A percentile compares a stretch with the other conserved stretches of the same genome.
phyloP scores from a whole-genome alignment of 768 basidiomycete species.

The Termitomyces bulborhizus region DNA sequence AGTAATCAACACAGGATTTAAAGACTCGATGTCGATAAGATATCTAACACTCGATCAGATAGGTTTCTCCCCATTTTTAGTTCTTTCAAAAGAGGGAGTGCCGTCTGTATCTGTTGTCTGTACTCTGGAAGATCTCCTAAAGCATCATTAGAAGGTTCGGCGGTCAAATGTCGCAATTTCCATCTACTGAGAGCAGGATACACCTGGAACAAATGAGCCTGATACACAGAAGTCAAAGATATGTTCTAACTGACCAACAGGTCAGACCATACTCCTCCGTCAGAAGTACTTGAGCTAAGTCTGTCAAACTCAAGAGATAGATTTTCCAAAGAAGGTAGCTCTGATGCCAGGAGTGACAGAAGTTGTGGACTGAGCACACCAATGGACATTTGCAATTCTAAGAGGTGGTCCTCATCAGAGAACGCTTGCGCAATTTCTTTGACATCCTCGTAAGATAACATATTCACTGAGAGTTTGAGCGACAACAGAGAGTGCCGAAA shows the following conservation, averaged over 20 bases:
- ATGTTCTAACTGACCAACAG: background rate
- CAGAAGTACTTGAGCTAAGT: background rate
- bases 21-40: background rate
- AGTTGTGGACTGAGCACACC: conserved; percentile 3
- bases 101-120: background rate
- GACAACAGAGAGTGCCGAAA: conserved; percentile 1
- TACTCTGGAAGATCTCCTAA: background rate
- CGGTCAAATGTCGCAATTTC: conserved; percentile 3
- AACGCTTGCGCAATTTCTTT: background rate
- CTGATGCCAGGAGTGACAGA: conserved; percentile 2
- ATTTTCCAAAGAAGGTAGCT: conserved; percentile 3
- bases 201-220: background rate
- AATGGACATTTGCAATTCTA: background rate
- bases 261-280: background rate
- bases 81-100: background rate
- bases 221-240: background rate
- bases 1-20: background rate
- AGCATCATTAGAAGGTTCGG: conserved; percentile 1
- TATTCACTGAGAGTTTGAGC: conserved; percentile 1
- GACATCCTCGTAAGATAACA: conserved; percentile 2
- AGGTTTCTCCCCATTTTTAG: background rate
- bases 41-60: background rate
- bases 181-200: background rate
- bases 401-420: background rate
- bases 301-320: conserved; percentile 2